Base-by-base conservation (phyloP, 2,329 filamentous ascomycete species). In the Calonectria henricotiae region DNA sequence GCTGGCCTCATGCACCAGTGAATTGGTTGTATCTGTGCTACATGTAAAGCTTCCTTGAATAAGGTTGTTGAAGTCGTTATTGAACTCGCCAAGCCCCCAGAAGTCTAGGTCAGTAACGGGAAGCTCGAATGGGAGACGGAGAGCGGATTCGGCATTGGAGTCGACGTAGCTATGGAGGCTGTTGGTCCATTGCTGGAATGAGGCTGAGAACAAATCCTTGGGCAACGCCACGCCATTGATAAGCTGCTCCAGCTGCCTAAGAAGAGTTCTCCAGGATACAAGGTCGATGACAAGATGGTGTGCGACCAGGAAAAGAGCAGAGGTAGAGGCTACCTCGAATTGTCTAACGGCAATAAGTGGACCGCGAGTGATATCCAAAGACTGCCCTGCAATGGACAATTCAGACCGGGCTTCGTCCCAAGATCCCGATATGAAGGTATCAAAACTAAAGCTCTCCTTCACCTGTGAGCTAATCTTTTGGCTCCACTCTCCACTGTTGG, bases 231-330 rank as follows among this genome's bases (percentile, higher is more conserved):
- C 35, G n/a, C 32, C 32, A 7, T 58, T 37, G 1, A 58, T 17
- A n/a, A 83, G 62, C 9, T 62, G 67, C 46, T 87, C 84, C 0
- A 75, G 46, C 3, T 75, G 74, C 11, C 76, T 70, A 0, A 75
- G 78, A 2, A 87, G 76, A 4, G 86, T 77, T 37, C 84, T 78
- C 85, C 85, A 87, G 0, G 85, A 85, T 0, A 87, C 85, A 2
- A 87, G 77, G 60, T 86, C 85, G 32, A 86, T 82, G 7, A 83
- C 78, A 0, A 84, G 71, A 65, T 84, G 83, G 43, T 84, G 82
- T 0, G 77, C 77, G 1, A 79, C 79, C 5, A 85, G 65, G 39
- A 83, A 83, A 2, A 76, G 71, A 23, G 82, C 78, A 1, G 76
- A 47, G 13, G 75, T 68, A 8, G 43, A 32, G 2, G 67, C 37